Conservation (phyloP, 805 yeast species). For the Cyberlindnera misumaiensis region DNA sequence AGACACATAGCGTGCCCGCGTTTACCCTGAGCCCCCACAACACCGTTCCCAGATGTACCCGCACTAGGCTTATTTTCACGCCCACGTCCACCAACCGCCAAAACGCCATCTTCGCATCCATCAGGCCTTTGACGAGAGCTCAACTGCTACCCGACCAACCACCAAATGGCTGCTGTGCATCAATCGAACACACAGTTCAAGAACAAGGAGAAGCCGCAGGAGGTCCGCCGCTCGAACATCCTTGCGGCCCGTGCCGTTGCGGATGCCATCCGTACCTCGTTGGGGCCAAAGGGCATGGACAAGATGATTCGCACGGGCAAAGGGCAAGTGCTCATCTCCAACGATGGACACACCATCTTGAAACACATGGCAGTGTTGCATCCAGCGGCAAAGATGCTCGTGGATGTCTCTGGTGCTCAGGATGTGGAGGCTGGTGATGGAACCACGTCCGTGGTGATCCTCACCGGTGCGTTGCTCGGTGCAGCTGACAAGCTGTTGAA, state of each 20-base stretch:
- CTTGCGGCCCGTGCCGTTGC: constrained; percentile 99
- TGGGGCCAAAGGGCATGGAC: constrained; percentile 99
- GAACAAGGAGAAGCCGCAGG: constrained; percentile 95
- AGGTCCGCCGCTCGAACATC: constrained; percentile 94
- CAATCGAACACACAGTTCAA: constrained; percentile 81
- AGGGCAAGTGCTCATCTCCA: constrained; percentile 92
- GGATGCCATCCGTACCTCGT: constrained; percentile 85
- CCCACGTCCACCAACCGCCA: too few species aligned
- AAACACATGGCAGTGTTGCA: constrained; percentile 97
- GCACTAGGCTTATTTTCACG: too few species aligned
- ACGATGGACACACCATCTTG: constrained; percentile 96
- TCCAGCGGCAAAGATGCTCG: constrained; percentile 95
- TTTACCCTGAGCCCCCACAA: too few species aligned
- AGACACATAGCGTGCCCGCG: too few species aligned
- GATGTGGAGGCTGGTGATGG: constrained; percentile 99
- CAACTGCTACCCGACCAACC: too few species aligned
- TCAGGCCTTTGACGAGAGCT: too few species aligned
- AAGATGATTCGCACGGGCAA: constrained; percentile 93
- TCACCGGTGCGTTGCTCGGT: constrained; percentile 88
- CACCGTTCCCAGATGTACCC: too few species aligned
- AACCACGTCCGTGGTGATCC: constrained; percentile 92
- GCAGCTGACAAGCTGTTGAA: constrained; percentile 89
- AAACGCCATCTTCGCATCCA: too few species aligned
- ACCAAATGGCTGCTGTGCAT: constrained; percentile 4
- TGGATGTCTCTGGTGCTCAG: constrained; percentile 90